phyloP scores from a whole-genome alignment of 768 basidiomycete species.

The Rhizopogon sp. region DNA sequence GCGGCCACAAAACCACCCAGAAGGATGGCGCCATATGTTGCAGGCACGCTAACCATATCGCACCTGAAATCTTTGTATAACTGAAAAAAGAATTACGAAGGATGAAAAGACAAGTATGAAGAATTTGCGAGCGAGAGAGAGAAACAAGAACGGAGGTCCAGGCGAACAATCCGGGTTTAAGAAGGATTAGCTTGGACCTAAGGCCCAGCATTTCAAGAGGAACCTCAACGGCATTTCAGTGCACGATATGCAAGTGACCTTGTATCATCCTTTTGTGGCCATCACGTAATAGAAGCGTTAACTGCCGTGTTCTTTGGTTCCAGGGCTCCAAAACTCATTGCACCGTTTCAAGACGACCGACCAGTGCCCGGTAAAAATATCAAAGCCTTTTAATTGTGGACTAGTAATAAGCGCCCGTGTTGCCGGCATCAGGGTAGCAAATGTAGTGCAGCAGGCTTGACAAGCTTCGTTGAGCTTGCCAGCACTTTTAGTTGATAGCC shows the following conservation, averaged over 20 bases:
- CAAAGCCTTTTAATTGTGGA: too few species aligned
- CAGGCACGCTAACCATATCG: constrained; percentile 8
- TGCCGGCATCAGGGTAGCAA: too few species aligned
- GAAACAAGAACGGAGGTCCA: background rate
- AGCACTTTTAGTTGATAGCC: too few species aligned
- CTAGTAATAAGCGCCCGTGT: too few species aligned
- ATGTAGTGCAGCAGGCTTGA: too few species aligned
- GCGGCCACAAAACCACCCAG: constrained; percentile 26
- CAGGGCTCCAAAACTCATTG: background rate
- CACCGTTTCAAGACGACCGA: too few species aligned
- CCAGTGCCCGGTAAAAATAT: too few species aligned
- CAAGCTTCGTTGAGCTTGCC: too few species aligned
- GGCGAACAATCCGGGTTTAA: background rate
- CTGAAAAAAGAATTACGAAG: background rate
- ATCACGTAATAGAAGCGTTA: background rate
- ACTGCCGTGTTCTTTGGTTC: background rate
- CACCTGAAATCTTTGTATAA: background rate
- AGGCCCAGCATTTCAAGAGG: constrained; percentile 1
- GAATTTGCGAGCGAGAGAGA: background rate
- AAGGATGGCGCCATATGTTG: constrained; percentile 24
- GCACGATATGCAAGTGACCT: too few species aligned
- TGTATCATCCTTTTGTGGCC: background rate
- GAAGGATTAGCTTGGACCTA: background rate
- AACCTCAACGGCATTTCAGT: background rate
- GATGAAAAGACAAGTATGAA: background rate